These are phyloP conservation scores for Protomyces arabidopsidicola DNA, from an alignment of 1,139 yeast species.

Conservation along the genomic window DNA sequence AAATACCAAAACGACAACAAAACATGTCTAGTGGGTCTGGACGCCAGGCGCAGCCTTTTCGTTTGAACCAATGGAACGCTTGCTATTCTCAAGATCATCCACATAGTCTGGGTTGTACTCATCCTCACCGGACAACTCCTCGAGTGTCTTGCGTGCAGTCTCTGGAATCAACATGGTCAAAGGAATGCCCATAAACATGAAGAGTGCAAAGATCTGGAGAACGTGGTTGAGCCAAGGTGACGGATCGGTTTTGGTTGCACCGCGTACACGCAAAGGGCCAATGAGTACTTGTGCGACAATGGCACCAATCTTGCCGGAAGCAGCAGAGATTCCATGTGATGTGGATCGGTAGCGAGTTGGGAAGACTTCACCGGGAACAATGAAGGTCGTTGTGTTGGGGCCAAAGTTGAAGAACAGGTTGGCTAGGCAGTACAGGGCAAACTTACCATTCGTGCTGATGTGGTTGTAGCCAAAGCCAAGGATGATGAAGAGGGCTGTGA, in stretches of 20 bases:
- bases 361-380: conserved; percentile 93
- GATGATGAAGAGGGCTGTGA: conserved; percentile 52
- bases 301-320: conserved; percentile 93
- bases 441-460: conserved; percentile 48
- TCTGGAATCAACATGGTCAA: conserved; percentile 71
- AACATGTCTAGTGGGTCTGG: neutral
- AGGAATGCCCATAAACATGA: conserved; percentile 74
- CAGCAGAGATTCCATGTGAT: conserved; percentile 97
- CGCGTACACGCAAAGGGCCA: conserved; percentile 76
- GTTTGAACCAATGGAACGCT: neutral
- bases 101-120: conserved; percentile 2
- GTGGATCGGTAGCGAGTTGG: conserved; percentile 98
- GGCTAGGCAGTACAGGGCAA: conserved; percentile 53
- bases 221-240: conserved; percentile 86
- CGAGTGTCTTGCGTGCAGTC: conserved; percentile 51
- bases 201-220: conserved; percentile 85
- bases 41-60: neutral
- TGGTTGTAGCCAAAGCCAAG: conserved; percentile 25
- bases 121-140: conserved; percentile 22
- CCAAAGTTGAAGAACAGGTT: conserved; percentile 84
- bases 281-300: conserved; percentile 80
- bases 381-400: conserved; percentile 93
- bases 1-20: neutral
- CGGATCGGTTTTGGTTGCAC: conserved; percentile 48
- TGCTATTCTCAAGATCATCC: conserved; percentile 1